Evolutionary conservation across 352 stramenopile genomes (phyloP).

Genomic region (Phytophthora fragariaefolia): DNA sequence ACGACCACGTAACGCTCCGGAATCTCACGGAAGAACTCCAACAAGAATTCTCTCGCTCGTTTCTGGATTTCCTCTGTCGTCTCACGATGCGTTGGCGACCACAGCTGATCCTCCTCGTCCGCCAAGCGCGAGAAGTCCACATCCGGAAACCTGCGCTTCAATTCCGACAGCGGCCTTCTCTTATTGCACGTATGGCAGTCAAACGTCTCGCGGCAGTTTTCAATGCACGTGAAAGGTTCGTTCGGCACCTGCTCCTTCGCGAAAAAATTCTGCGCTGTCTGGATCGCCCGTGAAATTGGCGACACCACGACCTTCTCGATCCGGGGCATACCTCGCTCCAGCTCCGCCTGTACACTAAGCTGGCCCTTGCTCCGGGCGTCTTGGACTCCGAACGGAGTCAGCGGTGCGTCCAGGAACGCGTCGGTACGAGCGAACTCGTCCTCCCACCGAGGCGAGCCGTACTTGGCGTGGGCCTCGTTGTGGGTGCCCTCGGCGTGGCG

Average conservation of each 20-base stretch:
- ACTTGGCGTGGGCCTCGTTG: conserved; percentile 70
- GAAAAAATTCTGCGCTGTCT: conserved; percentile 78
- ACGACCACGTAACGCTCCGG: conserved; percentile 70
- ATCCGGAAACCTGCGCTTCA: conserved; percentile 59
- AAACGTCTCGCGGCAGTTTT: conserved; percentile 72
- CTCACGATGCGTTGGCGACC: conserved; percentile 65
- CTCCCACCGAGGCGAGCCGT: conserved; percentile 69
- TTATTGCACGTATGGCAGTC: conserved; percentile 81
- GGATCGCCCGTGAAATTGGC: conserved; percentile 68
- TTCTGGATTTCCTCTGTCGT: conserved; percentile 66
- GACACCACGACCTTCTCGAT: conserved; percentile 43
- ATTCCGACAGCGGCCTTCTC: conserved; percentile 46
- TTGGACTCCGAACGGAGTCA: conserved; percentile 67
- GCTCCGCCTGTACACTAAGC: conserved; percentile 41
- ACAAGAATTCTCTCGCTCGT: conserved; percentile 56
- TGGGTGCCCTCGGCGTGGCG: conserved; percentile 78
- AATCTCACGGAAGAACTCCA: conserved; percentile 57
- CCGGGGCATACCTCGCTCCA: conserved; percentile 40
- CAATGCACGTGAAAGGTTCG: conserved; percentile 63
- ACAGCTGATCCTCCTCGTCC: conserved; percentile 66
- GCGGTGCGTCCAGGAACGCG: conserved; percentile 62
- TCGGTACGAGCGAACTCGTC: conserved; percentile 67
- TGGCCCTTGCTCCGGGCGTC: conserved; percentile 62
- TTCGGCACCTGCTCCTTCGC: conserved; percentile 36
- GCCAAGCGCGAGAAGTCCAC: conserved; percentile 70